Evolutionary conservation across 2,329 filamentous ascomycete species (phyloP).

Genomic region (Aotearoamyces nothofagi): DNA sequence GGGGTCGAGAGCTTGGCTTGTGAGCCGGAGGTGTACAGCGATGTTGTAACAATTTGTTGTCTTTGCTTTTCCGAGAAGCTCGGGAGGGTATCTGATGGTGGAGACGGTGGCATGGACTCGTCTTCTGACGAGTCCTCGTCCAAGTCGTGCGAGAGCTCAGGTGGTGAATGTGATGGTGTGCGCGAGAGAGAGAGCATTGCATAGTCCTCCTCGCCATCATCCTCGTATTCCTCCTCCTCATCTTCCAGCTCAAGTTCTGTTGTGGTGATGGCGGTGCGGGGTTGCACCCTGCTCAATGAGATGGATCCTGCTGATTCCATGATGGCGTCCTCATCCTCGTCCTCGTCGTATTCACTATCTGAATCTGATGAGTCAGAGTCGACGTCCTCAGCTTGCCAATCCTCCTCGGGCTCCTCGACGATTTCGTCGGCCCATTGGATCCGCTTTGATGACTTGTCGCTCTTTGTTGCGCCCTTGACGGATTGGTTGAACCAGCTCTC

Average conservation of each 20-base stretch:
- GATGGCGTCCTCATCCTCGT: constrained; percentile 35
- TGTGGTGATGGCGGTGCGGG: constrained; percentile 17
- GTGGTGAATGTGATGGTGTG: constrained; percentile 51
- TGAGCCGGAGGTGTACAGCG: constrained; percentile 18
- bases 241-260: constrained; percentile 16
- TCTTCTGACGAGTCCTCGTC: constrained; percentile 53
- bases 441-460: constrained; percentile 40
- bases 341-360: constrained; percentile 35
- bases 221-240: constrained; percentile 27
- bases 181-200: constrained; percentile 51
- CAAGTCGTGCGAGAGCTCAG: constrained; percentile 55
- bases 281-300: too few relatives aligned
- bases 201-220: constrained; percentile 47
- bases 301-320: constrained; percentile 37
- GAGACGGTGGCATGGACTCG: constrained; percentile 49
- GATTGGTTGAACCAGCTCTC: constrained; percentile 97
- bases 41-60: constrained; percentile 24
- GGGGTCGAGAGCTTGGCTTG: constrained; percentile 15
- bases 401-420: constrained; percentile 57
- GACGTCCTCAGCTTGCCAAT: constrained; percentile 52
- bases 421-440: constrained; percentile 80
- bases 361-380: constrained; percentile 33
- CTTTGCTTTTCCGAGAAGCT: constrained; percentile 43
- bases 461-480: constrained; percentile 55
- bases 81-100: constrained; percentile 29